Base-by-base conservation (phyloP, 352 stramenopile genomes). In the Phytophthora brassicae region DNA sequence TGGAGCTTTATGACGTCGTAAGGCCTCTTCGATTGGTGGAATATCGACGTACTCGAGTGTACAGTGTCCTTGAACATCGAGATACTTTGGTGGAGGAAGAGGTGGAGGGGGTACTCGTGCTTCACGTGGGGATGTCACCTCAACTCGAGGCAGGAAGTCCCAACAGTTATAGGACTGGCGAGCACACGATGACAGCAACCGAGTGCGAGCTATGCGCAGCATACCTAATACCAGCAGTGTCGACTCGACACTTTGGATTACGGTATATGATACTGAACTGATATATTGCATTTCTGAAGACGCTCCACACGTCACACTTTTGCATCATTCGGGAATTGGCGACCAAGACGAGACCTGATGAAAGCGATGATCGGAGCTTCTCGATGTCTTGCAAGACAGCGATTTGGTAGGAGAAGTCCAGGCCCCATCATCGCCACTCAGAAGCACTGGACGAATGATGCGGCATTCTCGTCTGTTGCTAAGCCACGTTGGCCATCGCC, bases 21-120 rank as follows among this genome's bases (percentile, higher is more conserved):
- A 12, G 31, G 41, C 13, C 33, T 56, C 43, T 48, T 57, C 35
- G 6, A 44, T 20, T 9, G 43, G 60, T 22, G 28, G 26, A 6
- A 70, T 56, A 13, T 82, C 73, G 19, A 79, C 31, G 50, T 79
- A 82, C 28, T 77, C 69, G 36, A 82, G 17, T 4, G 64, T 53
- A 42, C 64, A 77, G 31, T 64, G 70, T n/a, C 60, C 60, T 8
- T 35, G 59, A 20, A 81, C 13, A 14, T 74, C 54, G 12, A 81
- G 22, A 17, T 60, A 63, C 29, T 66, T 55, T 36, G 70, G 67
- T 13, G 64, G 43, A 0, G 73, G 73, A 38, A 81, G 67, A 35
- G 68, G 54, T 2, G 55, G 56, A 11, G 71, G 71, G 11, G 60
- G 54, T 26, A 41, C 20, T 20, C 51, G 58, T 52, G 9, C 17